phyloP scores from a whole-genome alignment of 1,284 basidiomycete species.

The Psilocybe mexicana region DNA sequence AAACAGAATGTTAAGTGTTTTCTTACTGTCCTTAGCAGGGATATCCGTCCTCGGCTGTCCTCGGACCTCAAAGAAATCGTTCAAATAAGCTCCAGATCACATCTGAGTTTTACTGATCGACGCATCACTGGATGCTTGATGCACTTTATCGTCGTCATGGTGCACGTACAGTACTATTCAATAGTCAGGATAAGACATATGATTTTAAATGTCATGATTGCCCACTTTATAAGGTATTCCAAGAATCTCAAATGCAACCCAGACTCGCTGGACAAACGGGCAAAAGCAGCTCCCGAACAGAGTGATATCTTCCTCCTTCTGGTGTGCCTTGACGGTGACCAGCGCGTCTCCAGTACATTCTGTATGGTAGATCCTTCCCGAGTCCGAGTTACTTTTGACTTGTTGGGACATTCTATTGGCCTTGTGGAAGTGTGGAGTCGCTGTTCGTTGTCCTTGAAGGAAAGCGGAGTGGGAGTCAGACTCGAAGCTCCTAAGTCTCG shows the following conservation, averaged over 20 bases:
- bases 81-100: too few relatives aligned
- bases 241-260: conserved; percentile 67
- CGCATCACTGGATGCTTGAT: too few relatives aligned
- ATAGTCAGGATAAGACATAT: background rate
- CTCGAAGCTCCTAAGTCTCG: background rate
- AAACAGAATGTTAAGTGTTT: too few relatives aligned
- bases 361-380: conserved; percentile 52
- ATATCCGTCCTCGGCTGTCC: too few relatives aligned
- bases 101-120: too few relatives aligned
- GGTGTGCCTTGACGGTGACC: conserved; percentile 51
- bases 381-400: conserved; percentile 32
- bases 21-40: too few relatives aligned
- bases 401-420: background rate
- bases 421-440: background rate
- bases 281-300: conserved; percentile 74
- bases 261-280: conserved; percentile 74
- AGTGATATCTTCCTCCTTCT: conserved; percentile 50
- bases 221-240: conserved; percentile 56
- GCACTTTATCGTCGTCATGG: too few relatives aligned
- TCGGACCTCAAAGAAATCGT: too few relatives aligned
- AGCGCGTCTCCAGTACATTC: conserved; percentile 62
- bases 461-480: background rate
- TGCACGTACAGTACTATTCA: background rate
- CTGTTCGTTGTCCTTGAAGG: background rate
- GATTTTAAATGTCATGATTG: background rate